Evolutionary conservation across 805 yeast species (phyloP).

Genomic region (Candida xyloterini): DNA sequence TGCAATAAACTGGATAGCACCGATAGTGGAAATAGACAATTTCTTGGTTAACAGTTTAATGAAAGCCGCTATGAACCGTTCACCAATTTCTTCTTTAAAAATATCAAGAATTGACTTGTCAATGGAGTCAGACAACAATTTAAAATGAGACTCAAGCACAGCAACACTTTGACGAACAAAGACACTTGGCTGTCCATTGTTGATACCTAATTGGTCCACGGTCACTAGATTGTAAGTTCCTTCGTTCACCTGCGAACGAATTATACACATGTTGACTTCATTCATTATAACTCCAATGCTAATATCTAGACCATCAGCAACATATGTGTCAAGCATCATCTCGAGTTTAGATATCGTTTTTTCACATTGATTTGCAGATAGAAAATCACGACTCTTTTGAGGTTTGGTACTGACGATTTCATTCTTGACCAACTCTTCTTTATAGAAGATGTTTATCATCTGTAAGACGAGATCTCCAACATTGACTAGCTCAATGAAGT

Average conservation of each 20-base stretch:
- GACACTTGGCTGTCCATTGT: slow-evolving; percentile 40
- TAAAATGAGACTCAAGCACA: slow-evolving; percentile 68
- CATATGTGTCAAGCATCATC: slow-evolving; percentile 75
- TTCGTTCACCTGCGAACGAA: slow-evolving; percentile 23
- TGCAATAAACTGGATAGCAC: slow-evolving; percentile 77
- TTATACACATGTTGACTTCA: slow-evolving; percentile 47
- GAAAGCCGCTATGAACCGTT: slow-evolving; percentile 71
- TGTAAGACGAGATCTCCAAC: slow-evolving; percentile 91
- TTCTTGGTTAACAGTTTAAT: slow-evolving; percentile 74
- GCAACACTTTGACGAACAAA: slow-evolving; percentile 65
- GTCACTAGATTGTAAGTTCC: slow-evolving; percentile 48
- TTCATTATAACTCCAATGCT: slow-evolving; percentile 86
- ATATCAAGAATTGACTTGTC: slow-evolving; percentile 88
- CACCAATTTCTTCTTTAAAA: slow-evolving; percentile 91
- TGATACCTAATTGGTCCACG: slow-evolving; percentile 22
- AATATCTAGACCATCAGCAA: slow-evolving; percentile 89
- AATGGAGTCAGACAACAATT: slow-evolving; percentile 72
- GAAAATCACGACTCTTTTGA: slow-evolving; percentile 70
- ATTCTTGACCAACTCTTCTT: slow-evolving; percentile 65
- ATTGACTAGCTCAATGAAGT: slow-evolving; percentile 87
- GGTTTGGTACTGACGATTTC: slow-evolving; percentile 43
- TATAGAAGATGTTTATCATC: slow-evolving; percentile 86
- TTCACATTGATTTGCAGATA: slow-evolving; percentile 75
- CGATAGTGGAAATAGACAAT: slow-evolving; percentile 66
- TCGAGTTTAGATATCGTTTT: slow-evolving; percentile 62